Conservation (phyloP, 495 filamentous ascomycete genomes). For the Echria macrotheca region DNA sequence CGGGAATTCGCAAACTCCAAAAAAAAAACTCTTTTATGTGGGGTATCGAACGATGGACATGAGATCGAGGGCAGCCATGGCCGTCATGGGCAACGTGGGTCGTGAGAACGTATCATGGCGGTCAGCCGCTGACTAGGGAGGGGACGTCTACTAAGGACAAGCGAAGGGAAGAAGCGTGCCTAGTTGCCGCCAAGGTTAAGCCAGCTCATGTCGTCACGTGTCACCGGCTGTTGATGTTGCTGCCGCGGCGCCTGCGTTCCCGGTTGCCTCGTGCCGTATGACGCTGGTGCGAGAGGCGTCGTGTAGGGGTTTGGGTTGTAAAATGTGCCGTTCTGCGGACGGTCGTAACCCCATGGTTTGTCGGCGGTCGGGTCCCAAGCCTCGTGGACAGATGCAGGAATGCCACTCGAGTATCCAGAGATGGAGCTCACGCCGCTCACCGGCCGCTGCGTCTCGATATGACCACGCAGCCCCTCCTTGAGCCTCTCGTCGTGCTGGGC, state of each 20-base stretch:
- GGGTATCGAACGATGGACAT: conserved; percentile 3
- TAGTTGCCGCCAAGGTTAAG: conserved; percentile 51
- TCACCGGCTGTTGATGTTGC: conserved; percentile 19
- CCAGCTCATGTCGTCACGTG: conserved; percentile 66
- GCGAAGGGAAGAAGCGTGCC: background rate
- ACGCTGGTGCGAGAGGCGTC: conserved; percentile 32
- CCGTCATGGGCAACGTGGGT: conserved; percentile 1
- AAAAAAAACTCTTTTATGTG: conserved; percentile 2
- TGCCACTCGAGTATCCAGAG: conserved; percentile 55
- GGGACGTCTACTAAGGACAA: background rate
- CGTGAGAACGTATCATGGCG: conserved; percentile 6
- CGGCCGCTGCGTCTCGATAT: conserved; percentile 51
- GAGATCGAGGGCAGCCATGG: background rate
- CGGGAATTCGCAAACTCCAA: background rate
- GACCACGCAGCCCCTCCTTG: conserved; percentile 54
- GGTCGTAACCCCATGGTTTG: conserved; percentile 42
- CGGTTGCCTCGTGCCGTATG: conserved; percentile 16
- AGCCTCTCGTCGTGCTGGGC: conserved; percentile 46
- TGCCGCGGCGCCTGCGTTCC: conserved; percentile 25
- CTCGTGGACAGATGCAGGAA: conserved; percentile 48
- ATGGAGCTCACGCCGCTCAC: conserved; percentile 47
- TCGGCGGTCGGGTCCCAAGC: conserved; percentile 44
- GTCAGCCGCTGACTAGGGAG: background rate
- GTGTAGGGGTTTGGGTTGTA: conserved; percentile 42
- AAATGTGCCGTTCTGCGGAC: conserved; percentile 45